Evolutionary conservation across 257 asterid genomes (phyloP), one percentile per base, ranked within the genome.

Genomic region (Solanum bulbocastanum): DNA sequence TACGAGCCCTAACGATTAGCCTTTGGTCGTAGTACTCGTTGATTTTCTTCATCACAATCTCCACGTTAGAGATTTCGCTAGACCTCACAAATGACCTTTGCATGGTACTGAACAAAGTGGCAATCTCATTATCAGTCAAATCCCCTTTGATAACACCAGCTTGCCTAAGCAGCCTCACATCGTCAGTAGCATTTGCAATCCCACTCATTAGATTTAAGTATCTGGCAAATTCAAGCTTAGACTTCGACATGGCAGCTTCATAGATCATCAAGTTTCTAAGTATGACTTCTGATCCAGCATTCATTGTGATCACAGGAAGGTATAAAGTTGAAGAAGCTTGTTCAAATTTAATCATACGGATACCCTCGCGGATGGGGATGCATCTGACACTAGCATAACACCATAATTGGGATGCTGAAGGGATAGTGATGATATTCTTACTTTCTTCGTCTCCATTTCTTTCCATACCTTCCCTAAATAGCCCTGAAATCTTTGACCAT

Each of bases 131-230:
- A 46, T 92, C 92, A 10, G 62, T 46, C 71, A 92, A 20, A 23
- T 84, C 89, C 22, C 92, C 89, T 2, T 66, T 33, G 9, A 92
- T 79, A 39, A 94, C 92, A 4, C 87, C 89, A 60, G 86, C 91
- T 84, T 90, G 87, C 88, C 87, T 90, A 73, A 94, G 89, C n/a
- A 91, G 27, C 35, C 81, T 89, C 86, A 93, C 97, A 9, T 94
- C 95, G 25, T 90, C 90, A 0, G 87, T 79, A 10, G 90, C 74
- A 60, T 91, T 93, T 23, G 91, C 87, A 74, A 92, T 93, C 75
- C 95, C 95, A 83, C 92, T 93, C 94, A 93, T 93, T 81, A 94
- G 74, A 76, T 94, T 93, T 27, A 94, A 78, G 78, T 91, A 94
- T 74, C 90, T 89, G 3, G 94, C 91, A 7, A 93, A 65, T 87